phyloP scores from a whole-genome alignment of 176 grass and related monocot species.

The Cymbopogon citratus region DNA sequence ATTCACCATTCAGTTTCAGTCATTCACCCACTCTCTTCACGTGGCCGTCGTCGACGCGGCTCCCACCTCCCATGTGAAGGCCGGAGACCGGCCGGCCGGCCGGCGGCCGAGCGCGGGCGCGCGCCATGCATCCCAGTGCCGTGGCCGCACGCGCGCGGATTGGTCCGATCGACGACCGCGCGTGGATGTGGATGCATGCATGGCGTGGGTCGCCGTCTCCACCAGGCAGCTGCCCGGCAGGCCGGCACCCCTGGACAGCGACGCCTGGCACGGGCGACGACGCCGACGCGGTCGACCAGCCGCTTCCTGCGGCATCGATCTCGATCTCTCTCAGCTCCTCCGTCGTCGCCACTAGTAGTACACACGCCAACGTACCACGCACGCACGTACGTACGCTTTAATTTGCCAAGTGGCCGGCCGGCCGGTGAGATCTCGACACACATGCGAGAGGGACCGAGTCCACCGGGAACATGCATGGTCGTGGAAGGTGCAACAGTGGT shows the following conservation, averaged over 20 bases:
- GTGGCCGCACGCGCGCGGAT: neutral
- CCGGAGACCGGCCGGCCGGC: neutral
- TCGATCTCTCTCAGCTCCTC: neutral
- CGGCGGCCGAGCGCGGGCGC: too few species aligned
- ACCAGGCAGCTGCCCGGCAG: constrained; percentile 9
- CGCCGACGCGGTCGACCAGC: neutral
- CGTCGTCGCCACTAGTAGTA: neutral
- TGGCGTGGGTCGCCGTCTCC: constrained; percentile 19
- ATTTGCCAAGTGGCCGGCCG: neutral
- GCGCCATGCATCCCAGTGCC: neutral
- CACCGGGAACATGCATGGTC: neutral
- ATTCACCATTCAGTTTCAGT: neutral
- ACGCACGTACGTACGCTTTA: neutral
- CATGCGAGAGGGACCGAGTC: neutral
- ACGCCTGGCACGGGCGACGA: neutral
- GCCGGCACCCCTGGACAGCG: neutral
- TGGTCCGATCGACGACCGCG: neutral
- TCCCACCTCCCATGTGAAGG: neutral
- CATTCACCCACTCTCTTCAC: neutral
- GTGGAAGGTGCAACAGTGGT: neutral
- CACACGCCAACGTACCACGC: neutral
- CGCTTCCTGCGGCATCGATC: neutral
- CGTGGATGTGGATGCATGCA: neutral
- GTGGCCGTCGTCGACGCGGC: neutral
- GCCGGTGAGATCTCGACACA: neutral